These are phyloP conservation scores for Fusarium hostae DNA, from an alignment of 2,329 filamentous ascomycete genomes.

Conservation along the genomic window DNA sequence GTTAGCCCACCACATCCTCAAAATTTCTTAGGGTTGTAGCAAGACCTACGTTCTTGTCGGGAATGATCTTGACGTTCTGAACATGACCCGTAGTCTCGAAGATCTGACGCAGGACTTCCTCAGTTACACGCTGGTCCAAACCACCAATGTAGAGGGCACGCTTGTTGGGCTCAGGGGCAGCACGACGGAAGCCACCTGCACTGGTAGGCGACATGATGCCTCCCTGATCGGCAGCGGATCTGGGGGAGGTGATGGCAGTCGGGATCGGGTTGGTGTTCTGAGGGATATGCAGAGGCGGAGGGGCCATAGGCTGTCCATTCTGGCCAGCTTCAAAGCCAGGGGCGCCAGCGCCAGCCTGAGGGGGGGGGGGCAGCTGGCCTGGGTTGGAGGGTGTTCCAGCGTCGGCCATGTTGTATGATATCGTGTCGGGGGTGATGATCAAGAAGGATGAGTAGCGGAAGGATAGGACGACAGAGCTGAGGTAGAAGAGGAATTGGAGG, in stretches of 20 bases:
- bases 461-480: constrained; percentile 34
- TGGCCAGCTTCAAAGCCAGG: constrained; percentile 81
- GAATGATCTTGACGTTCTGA: constrained; percentile 98
- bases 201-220: constrained; percentile 86
- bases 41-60: constrained; percentile 94
- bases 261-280: constrained; percentile 97
- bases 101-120: constrained; percentile 96
- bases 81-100: constrained; percentile 99
- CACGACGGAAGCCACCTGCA: constrained; percentile 84
- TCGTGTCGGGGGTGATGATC: constrained; percentile 27
- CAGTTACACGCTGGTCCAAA: constrained; percentile 92
- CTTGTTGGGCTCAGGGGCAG: constrained; percentile 98
- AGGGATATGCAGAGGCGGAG: constrained; percentile 91
- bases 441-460: constrained; percentile 26
- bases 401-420: constrained; percentile 76
- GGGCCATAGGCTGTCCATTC: constrained; percentile 82
- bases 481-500: constrained; percentile 36
- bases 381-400: constrained; percentile 70
- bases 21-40: neutral
- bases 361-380: constrained; percentile 75
- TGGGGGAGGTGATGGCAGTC: constrained; percentile 88
- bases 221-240: constrained; percentile 73
- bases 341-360: constrained; percentile 74
- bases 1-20: constrained; percentile 37
- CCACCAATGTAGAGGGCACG: constrained; percentile 95